phyloP scores from a whole-genome alignment of 176 grass and related monocot species.

The Musa troglodytarum region DNA sequence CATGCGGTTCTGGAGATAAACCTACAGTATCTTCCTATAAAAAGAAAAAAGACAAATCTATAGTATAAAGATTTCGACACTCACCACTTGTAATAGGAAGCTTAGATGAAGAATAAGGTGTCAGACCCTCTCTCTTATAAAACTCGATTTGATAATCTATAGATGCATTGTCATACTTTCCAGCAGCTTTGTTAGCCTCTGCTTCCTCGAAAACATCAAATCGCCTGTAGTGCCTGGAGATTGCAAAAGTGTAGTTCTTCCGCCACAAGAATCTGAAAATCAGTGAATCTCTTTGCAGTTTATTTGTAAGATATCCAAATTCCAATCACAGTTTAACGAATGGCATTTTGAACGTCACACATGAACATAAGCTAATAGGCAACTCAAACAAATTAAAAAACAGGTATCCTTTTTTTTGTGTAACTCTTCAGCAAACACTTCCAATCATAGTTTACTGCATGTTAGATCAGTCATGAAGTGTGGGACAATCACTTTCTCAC shows the following conservation, averaged over 20 bases:
- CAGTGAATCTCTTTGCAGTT: not conserved
- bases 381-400: too few species aligned
- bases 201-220: slow-evolving; percentile 99
- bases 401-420: too few species aligned
- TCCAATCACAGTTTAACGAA: not conserved
- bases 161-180: slow-evolving; percentile 92
- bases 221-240: slow-evolving; percentile 94
- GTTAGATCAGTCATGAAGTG: too few species aligned
- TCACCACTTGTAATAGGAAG: slow-evolving; percentile 96
- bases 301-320: slow-evolving; percentile 6
- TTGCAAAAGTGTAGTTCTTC: slow-evolving; percentile 72
- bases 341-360: too few species aligned
- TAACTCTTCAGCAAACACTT: too few species aligned
- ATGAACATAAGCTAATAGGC: too few species aligned
- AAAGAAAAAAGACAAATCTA: not conserved
- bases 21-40: too few species aligned
- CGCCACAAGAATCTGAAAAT: slow-evolving; percentile 90
- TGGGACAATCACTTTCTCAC: too few species aligned
- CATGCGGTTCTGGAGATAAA: too few species aligned
- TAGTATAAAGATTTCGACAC: slow-evolving; percentile 3
- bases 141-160: slow-evolving; percentile 93
- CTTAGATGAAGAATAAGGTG: slow-evolving; percentile 76
- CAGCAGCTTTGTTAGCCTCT: slow-evolving; percentile 94
- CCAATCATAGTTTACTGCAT: too few species aligned
- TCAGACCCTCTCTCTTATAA: slow-evolving; percentile 92